phyloP scores from a whole-genome alignment of 345 rosid species.

The Moricandia moricandioides region DNA sequence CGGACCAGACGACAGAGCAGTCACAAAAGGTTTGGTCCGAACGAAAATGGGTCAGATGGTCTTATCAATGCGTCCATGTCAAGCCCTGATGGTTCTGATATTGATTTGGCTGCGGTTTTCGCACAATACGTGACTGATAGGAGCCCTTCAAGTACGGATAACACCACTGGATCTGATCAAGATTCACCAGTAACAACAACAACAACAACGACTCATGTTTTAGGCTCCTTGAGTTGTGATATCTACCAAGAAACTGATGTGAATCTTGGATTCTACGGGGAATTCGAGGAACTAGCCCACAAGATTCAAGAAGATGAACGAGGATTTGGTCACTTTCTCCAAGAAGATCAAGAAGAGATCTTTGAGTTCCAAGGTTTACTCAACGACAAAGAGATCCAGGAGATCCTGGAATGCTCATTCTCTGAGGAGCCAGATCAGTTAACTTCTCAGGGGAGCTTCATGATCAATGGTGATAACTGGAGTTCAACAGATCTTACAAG shows the following conservation, averaged over 20 bases:
- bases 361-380: conserved; percentile 38
- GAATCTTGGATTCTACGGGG: conserved; percentile 23
- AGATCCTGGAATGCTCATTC: conserved; percentile 35
- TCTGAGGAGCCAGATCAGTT: conserved; percentile 40
- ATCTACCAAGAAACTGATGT: conserved; percentile 28
- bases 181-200: conserved; percentile 35
- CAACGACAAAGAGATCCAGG: conserved; percentile 48
- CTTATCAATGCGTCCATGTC: conserved; percentile 8
- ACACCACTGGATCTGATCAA: conserved; percentile 33
- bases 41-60: conserved; percentile 22
- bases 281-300: conserved; percentile 8
- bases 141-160: conserved; percentile 31
- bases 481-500: conserved; percentile 55
- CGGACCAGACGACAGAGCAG: conserved; percentile 41
- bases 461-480: conserved; percentile 48
- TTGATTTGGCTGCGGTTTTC: conserved; percentile 71
- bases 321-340: conserved; percentile 19
- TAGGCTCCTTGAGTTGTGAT: conserved; percentile 32
- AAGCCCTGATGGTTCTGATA: conserved; percentile 27
- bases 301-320: conserved; percentile 20
- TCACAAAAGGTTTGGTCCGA: conserved; percentile 35
- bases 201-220: conserved; percentile 19
- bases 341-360: conserved; percentile 32
- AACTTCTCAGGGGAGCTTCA: conserved; percentile 38
- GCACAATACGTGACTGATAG: conserved; percentile 57